Evolutionary conservation across 2,329 filamentous ascomycete genomes (phyloP).

Genomic region (Claviceps humidiphila): DNA sequence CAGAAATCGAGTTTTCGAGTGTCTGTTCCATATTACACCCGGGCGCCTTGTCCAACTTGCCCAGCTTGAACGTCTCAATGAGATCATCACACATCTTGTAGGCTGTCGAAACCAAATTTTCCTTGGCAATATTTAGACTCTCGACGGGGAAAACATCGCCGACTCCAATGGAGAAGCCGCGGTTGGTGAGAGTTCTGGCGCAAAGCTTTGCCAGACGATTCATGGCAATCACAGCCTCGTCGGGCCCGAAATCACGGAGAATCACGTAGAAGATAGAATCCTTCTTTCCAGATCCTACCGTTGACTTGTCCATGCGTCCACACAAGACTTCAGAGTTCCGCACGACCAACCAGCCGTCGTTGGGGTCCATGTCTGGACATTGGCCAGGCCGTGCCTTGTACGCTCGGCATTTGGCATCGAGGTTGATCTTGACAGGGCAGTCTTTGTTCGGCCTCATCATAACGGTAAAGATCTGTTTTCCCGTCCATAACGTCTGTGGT

Average conservation of each 20-base stretch:
- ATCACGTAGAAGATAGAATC: slow-evolving; percentile 97
- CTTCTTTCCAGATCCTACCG: slow-evolving; percentile 94
- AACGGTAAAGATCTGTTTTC: slow-evolving; percentile 91
- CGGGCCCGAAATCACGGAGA: slow-evolving; percentile 83
- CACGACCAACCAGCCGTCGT: slow-evolving; percentile 84
- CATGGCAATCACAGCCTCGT: slow-evolving; percentile 82
- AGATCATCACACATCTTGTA: slow-evolving; percentile 73
- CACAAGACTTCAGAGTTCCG: slow-evolving; percentile 97
- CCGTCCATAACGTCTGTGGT: slow-evolving; percentile 82
- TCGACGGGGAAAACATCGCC: slow-evolving; percentile 82
- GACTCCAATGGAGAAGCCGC: slow-evolving; percentile 92
- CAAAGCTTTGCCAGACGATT: slow-evolving; percentile 85
- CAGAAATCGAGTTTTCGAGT: slow-evolving; percentile 79
- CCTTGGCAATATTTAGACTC: slow-evolving; percentile 57
- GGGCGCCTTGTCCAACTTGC: slow-evolving; percentile 71
- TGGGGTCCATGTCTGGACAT: slow-evolving; percentile 61
- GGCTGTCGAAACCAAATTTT: slow-evolving; percentile 60
- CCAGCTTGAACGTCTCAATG: slow-evolving; percentile 66
- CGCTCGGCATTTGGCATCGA: slow-evolving; percentile 66
- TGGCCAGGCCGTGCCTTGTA: slow-evolving; percentile 29
- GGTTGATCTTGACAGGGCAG: slow-evolving; percentile 74
- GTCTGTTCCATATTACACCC: slow-evolving; percentile 89
- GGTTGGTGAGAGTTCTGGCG: slow-evolving; percentile 74
- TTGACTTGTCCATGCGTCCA: slow-evolving; percentile 94
- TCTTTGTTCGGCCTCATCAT: slow-evolving; percentile 78